Base-by-base conservation (phyloP, 2,329 filamentous ascomycete species). In the Penicillium expansum region DNA sequence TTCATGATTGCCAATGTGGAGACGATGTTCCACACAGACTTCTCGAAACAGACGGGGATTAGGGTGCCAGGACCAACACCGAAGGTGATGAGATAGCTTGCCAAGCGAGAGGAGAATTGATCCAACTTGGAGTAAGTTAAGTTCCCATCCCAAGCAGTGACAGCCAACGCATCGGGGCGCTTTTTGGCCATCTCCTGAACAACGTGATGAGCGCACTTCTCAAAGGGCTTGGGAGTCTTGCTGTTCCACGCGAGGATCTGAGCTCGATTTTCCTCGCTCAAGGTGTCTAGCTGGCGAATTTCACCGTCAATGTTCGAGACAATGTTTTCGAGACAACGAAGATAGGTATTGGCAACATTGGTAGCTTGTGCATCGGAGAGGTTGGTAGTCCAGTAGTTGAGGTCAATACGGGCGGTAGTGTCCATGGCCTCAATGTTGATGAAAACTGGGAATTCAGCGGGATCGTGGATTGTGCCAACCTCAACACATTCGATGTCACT, bases 351-450 rank as follows among this genome's bases (percentile, higher is more conserved):
- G 1, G 71, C 69, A n/a, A 78, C 71, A 55, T 74, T 75, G 5
- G 53, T 42, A 9, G 75, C 76, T 57, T 78, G 75, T 4, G 63
- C 62, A 50, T 73, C 70, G 0, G 74, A 78, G 14, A 79, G 57
- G 16, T 63, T 64, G 27, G 74, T 71, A 5, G 72, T 76, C 76
- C 75, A 77, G 54, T 78, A 78, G 58, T 74, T 76, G 13, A 77
- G 56, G 33, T 73, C 73, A 35, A 76, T 73, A 5, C 63, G 64
- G 10, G 72, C 73, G 27, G 68, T 61, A 4, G 68, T 67, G n/a
- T 80, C 77, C 6, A 74, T 71, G 2, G 77, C 74, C 57, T 81
- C 79, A 20, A 81, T 76, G 48, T 81, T 81, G 52, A 81, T 66
- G 16, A 76, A 80, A 0, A 81, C 69, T 1, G 76, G 74, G 58